Percentiles rank a stretch among this genome's conserved stretches.
Evolutionary conservation across 2,329 filamentous ascomycete species (phyloP).

Genomic region (Fusarium udum): DNA sequence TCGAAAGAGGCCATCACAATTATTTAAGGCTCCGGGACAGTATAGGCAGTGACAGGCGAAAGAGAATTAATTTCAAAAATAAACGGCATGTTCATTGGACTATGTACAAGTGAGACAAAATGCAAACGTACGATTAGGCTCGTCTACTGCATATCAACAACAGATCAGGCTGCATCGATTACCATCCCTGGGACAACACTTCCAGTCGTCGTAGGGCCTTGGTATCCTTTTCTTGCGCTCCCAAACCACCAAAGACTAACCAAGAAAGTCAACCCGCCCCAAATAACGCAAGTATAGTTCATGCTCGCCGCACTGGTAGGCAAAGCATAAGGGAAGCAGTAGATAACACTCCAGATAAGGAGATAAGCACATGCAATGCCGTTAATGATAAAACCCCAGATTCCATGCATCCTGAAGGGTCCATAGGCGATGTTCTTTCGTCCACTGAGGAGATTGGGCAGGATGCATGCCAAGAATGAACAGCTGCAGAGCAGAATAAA

Average conservation of each 20-base stretch:
- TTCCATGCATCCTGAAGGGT: constrained; percentile 64
- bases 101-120: not conserved
- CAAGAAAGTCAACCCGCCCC: constrained; percentile 53
- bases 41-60: not conserved
- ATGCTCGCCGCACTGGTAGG: constrained; percentile 58
- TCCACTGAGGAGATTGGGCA: constrained; percentile 62
- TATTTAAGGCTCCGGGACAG: not conserved
- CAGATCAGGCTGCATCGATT: constrained; percentile 29
- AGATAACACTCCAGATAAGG: constrained; percentile 69
- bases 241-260: constrained; percentile 55
- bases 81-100: not conserved
- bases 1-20: not conserved
- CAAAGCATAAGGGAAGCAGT: constrained; percentile 64
- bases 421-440: constrained; percentile 57
- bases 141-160: not conserved
- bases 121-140: not conserved
- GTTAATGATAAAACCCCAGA: constrained; percentile 61
- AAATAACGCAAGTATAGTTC: constrained; percentile 62
- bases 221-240: constrained; percentile 41
- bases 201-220: constrained; percentile 38
- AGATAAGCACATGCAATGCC: constrained; percentile 66
- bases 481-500: constrained; percentile 51
- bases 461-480: constrained; percentile 68
- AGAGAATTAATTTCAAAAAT: not conserved
- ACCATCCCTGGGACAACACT: constrained; percentile 33